Evolutionary conservation across 306 rosid species (phyloP), one percentile per base, ranked within the genome.

Genomic region (Fragaria iinumae): DNA sequence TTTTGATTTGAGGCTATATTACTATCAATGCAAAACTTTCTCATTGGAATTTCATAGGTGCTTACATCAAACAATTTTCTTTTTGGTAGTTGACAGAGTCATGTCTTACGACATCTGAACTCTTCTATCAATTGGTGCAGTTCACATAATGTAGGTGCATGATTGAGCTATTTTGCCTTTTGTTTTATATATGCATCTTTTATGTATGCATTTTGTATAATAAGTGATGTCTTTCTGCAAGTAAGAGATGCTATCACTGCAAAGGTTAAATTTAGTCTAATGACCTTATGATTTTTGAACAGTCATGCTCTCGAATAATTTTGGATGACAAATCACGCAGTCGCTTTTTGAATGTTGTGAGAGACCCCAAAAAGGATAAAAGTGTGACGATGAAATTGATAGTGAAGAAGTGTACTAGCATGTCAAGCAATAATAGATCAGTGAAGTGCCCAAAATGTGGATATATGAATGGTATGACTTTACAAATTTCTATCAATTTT

Each of bases 291-390:
- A 67, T 80, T 85, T 74, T 81, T 77, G 77, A 71, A 45, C 88
- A 94, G 98, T 70, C 84, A 3, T 94, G 98, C 88, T 87, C 96
- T 72, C 87, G 96, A 23, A 68, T 92, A 83, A 91, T 92, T 74
- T 78, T 94, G 47, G 84, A 80, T 23, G 96, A 92, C 50, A 55
- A 77, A 23, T 5, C 44, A 25, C 84, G 82, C 21, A 85, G 63
- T 77, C 84, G 75, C 3, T 74, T 62, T 50, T 81, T 94, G 86
- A 89, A 63, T 80, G 89, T 83, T 86, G 87, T 92, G 89, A 90
- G 97, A 83, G 87, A 78, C 53, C 75, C 90, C 48, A 92, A 83
- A 80, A 52, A 76, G 71, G 94, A 89, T 82, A 91, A 88, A 94
- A 67, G 45, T 18, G 86, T 81, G 43, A 52, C 86, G 23, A 82